Evolutionary conservation across 1,284 basidiomycete species (phyloP), one percentile per base, ranked within the genome.

Genomic region (Tilletia indica): DNA sequence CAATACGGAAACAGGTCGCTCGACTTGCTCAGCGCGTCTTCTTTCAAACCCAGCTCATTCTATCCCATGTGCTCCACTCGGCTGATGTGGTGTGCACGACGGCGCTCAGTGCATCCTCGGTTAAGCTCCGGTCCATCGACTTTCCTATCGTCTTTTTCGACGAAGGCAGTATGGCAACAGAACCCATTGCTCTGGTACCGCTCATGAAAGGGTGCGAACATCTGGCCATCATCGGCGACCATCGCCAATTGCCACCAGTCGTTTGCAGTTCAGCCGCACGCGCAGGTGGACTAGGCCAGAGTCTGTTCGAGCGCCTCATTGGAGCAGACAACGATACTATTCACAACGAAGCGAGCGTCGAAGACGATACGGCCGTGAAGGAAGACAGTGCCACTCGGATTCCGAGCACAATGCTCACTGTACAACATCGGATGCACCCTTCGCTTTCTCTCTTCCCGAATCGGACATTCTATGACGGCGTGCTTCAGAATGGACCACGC

Each of bases 371-470:
- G 91, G 2, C 89, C 93, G 42, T 9, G 14, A 8, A 6, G 51
- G 8, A n/a, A 8, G n/a, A 14, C n/a, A 31, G 12, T 12, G 34
- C 21, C n/a, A 58, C 16, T 21, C n/a, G 25, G 2, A 76, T 45
- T 42, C n/a, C 70, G n/a, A 75, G 73, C 47, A 77, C 73, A 8
- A 94, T 96, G 91, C 89, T 97, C 72, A 90, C 96, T 80, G 89
- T 90, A 34, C 94, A 97, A 85, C 96, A 97, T 82, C 91, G 94
- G 58, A 97, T 97, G 95, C 93, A 96, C 80, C 95, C 94, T 3
- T 86, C 86, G 49, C 93, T 97, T 75, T 92, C 93, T 2, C 87
- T 87, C 25, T 97, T 97, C 85, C 92, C 94, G 9, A 91, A 91
- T 66, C 83, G 86, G 63, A 90, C 92, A 71, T 97, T 97, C 83